phyloP scores from a whole-genome alignment of 192 early-diverging fungal species.

The Chytriomyces sp. region DNA sequence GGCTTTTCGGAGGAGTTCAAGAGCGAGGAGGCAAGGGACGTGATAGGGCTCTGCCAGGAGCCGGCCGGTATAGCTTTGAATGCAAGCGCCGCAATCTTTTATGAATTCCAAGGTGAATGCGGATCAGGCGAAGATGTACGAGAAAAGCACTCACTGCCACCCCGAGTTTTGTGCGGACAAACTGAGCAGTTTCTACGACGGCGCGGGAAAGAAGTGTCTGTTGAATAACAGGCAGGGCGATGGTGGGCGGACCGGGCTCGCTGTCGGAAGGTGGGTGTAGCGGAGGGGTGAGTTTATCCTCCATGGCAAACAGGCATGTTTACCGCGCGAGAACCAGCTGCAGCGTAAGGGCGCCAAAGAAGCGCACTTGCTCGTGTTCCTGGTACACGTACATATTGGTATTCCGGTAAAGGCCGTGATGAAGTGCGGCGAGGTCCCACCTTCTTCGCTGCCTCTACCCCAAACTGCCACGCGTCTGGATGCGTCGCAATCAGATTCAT shows the following conservation, averaged over 20 bases:
- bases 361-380: constrained; percentile 11
- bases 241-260: constrained; percentile 13
- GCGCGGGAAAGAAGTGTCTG: neutral
- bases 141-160: constrained; percentile 2
- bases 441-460: neutral
- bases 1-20: neutral
- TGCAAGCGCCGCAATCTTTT: constrained; percentile 2
- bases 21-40: neutral
- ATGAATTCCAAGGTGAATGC: no score
- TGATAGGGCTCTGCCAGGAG: constrained; percentile 15
- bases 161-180: constrained; percentile 16
- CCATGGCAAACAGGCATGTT: neutral
- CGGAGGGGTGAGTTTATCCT: neutral
- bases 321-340: constrained; percentile 9
- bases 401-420: no score
- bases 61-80: constrained; percentile 17
- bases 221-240: neutral
- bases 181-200: neutral
- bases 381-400: no score
- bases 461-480: neutral
- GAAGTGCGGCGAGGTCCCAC: no score
- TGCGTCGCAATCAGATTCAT: neutral
- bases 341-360: constrained; percentile 23
- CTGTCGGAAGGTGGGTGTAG: neutral
- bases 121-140: no score